Evolutionary conservation across 2,329 filamentous ascomycete genomes (phyloP).

Genomic region (Pseudogymnoascus sp.): DNA sequence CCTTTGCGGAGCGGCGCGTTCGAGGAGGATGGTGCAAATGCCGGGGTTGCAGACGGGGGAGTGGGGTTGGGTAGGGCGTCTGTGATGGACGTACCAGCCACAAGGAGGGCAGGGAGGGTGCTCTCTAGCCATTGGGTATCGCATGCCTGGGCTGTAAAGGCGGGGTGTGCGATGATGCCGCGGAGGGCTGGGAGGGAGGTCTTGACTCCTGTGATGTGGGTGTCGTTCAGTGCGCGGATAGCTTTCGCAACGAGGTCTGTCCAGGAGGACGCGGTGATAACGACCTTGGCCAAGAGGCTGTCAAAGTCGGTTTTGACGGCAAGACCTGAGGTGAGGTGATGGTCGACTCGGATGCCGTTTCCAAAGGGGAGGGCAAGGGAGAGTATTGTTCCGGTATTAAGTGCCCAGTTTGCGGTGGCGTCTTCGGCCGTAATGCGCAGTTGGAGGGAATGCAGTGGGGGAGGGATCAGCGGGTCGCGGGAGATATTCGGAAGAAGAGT

Average conservation of each 20-base stretch:
- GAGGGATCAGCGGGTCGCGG: conserved; percentile 27
- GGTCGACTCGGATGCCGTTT: conserved; percentile 43
- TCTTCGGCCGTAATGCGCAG: conserved; percentile 38
- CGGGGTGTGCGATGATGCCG: conserved; percentile 42
- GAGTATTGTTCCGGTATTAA: conserved; percentile 52
- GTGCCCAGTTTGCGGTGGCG: conserved; percentile 37
- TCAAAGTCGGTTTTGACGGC: conserved; percentile 40
- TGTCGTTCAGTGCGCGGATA: conserved; percentile 46
- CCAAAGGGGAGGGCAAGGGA: conserved; percentile 46
- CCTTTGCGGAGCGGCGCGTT: conserved; percentile 47
- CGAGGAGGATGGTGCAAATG: conserved; percentile 19
- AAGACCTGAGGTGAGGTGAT: conserved; percentile 31
- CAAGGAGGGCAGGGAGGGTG: conserved; percentile 32
- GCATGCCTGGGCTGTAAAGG: conserved; percentile 40
- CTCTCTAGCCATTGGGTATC: conserved; percentile 52
- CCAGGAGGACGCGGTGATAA: conserved; percentile 41
- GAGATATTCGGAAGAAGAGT: conserved; percentile 27
- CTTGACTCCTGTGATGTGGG: conserved; percentile 45
- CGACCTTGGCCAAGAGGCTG: conserved; percentile 39
- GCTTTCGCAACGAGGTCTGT: conserved; percentile 44
- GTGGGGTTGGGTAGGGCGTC: conserved; percentile 29
- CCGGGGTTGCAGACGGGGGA: conserved; percentile 13
- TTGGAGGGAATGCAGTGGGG: conserved; percentile 33
- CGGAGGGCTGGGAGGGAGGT: conserved; percentile 48
- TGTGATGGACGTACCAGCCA: conserved; percentile 26